Evolutionary conservation across 2,329 filamentous ascomycete species (phyloP).

Genomic region (Septoria petroselini): DNA sequence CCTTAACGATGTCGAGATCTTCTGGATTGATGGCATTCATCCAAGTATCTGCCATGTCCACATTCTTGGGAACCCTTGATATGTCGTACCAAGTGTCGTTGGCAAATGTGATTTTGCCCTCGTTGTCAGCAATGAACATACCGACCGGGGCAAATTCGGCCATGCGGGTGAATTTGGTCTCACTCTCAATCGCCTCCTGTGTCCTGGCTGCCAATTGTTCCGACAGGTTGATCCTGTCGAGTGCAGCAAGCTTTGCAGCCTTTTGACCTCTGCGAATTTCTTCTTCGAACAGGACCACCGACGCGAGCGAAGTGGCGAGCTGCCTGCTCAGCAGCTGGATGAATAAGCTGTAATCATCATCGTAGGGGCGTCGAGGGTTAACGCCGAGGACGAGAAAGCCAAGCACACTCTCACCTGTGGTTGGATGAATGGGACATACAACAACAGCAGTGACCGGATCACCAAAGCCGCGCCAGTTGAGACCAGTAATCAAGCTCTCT

Average conservation of each 20-base stretch:
- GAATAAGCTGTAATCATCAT: slow-evolving; percentile 77
- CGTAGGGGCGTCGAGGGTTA: slow-evolving; percentile 74
- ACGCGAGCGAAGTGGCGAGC: slow-evolving; percentile 74
- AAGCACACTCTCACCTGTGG: slow-evolving; percentile 67
- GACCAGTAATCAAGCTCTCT: slow-evolving; percentile 59
- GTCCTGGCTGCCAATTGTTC: slow-evolving; percentile 66
- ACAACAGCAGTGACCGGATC: slow-evolving; percentile 69
- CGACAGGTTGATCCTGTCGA: slow-evolving; percentile 73
- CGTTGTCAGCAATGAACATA: slow-evolving; percentile 75
- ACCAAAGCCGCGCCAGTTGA: slow-evolving; percentile 68
- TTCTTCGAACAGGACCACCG: slow-evolving; percentile 78
- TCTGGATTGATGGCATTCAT: slow-evolving; percentile 68
- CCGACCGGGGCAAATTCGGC: slow-evolving; percentile 80
- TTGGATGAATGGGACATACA: slow-evolving; percentile 75
- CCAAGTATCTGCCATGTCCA: slow-evolving; percentile 61
- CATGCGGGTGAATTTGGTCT: slow-evolving; percentile 79
- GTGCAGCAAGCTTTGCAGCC: slow-evolving; percentile 69
- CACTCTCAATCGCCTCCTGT: slow-evolving; percentile 58
- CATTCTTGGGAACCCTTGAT: slow-evolving; percentile 61
- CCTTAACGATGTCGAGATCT: slow-evolving; percentile 58
- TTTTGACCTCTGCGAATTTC: slow-evolving; percentile 72
- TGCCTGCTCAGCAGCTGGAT: slow-evolving; percentile 71
- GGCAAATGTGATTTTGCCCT: slow-evolving; percentile 70
- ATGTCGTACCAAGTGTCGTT: slow-evolving; percentile 75
- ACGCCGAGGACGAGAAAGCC: slow-evolving; percentile 77